phyloP scores from a whole-genome alignment of 192 early-diverging fungal genomes.

The Backusella psychrophila region DNA sequence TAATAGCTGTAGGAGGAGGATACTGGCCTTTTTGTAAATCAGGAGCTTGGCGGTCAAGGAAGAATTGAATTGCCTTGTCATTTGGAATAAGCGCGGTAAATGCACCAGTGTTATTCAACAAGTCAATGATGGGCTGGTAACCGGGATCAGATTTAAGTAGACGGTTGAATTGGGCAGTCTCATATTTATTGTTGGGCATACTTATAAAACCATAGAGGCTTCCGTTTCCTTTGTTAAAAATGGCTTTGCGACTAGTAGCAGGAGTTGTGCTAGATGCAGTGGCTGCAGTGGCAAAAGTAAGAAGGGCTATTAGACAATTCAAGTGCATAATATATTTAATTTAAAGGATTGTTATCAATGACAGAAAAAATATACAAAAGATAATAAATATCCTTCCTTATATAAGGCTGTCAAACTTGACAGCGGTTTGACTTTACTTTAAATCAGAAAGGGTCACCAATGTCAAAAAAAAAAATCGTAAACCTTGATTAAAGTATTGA shows the following conservation, averaged over 20 bases:
- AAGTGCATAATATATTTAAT: neutral
- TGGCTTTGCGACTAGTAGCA: neutral
- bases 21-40: neutral
- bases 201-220: neutral
- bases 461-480: neutral
- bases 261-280: neutral
- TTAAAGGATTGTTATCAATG: neutral
- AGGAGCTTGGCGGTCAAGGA: neutral
- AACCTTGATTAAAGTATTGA: no score
- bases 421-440: slow-evolving; percentile 1
- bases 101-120: slow-evolving; percentile 1
- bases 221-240: neutral
- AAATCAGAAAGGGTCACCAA: neutral
- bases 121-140: slow-evolving; percentile 1
- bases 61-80: neutral
- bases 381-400: neutral
- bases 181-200: neutral
- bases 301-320: neutral
- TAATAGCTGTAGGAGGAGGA: neutral
- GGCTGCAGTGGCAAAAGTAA: neutral
- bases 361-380: neutral
- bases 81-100: neutral
- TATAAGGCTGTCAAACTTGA: neutral
- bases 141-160: neutral
- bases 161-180: neutral